phyloP scores from a whole-genome alignment of 1,284 basidiomycete genomes.

The Microbotryum silenes-acaulis region DNA sequence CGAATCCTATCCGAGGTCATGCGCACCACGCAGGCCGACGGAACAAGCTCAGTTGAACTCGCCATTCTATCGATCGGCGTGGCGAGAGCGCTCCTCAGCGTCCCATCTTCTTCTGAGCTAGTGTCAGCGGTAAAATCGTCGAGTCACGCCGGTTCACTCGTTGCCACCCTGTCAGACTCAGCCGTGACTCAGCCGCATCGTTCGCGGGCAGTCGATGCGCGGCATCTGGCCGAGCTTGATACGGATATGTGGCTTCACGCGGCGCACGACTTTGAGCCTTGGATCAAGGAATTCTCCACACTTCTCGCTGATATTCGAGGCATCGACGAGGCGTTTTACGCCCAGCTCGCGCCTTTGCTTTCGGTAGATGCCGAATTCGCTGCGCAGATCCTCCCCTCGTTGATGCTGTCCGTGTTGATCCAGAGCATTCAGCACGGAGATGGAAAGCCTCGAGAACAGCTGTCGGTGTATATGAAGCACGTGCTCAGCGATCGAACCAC shows the following conservation, averaged over 20 bases:
- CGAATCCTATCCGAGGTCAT: no score
- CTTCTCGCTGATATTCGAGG: constrained; percentile 57
- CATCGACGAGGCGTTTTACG: constrained; percentile 56
- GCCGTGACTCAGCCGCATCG: no score
- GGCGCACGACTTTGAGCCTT: constrained; percentile 50
- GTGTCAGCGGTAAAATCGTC: no score
- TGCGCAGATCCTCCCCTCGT: constrained; percentile 58
- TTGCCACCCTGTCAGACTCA: no score
- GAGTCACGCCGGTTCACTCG: no score
- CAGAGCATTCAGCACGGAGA: constrained; percentile 23
- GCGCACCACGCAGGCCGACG: no score
- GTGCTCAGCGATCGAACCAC: constrained; percentile 49
- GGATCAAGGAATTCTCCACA: constrained; percentile 59
- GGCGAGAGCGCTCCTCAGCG: no score
- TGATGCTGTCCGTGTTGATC: constrained; percentile 62
- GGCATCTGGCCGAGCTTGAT: constrained; percentile 48
- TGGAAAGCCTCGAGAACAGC: not conserved
- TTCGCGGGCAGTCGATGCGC: constrained; percentile 7
- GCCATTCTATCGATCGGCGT: no score
- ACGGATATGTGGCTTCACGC: not conserved
- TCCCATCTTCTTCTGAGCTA: no score
- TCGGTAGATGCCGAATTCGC: constrained; percentile 54
- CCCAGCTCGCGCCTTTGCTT: constrained; percentile 57
- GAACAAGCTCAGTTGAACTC: no score
- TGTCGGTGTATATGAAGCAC: constrained; percentile 34